Evolutionary conservation across 2,329 filamentous ascomycete genomes (phyloP).

Genomic region (Huntiella decipiens): DNA sequence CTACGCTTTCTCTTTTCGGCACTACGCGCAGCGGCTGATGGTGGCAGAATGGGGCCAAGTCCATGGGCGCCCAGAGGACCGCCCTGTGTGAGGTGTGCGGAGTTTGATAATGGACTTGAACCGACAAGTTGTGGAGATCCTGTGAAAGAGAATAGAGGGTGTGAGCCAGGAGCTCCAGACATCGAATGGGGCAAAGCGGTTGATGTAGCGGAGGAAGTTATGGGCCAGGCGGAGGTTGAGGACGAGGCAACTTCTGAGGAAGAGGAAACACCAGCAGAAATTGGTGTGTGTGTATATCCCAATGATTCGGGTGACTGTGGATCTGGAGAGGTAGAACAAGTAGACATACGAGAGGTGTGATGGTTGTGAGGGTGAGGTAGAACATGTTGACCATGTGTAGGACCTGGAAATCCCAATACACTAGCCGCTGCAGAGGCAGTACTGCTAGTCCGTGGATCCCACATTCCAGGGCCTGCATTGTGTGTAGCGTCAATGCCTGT

Average conservation of each 20-base stretch:
- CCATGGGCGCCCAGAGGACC: neutral
- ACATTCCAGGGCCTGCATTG: neutral
- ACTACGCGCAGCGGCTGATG: neutral
- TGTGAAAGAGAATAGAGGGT: neutral
- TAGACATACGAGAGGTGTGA: neutral
- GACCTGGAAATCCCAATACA: neutral
- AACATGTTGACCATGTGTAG: neutral
- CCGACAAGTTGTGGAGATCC: neutral
- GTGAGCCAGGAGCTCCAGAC: neutral
- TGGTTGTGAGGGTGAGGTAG: neutral
- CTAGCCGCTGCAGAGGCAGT: neutral
- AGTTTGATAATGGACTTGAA: neutral
- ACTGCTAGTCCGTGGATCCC: neutral
- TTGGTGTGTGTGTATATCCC: neutral
- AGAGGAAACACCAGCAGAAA: neutral
- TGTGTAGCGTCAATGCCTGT: neutral
- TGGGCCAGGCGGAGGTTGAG: neutral
- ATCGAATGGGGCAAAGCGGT: neutral
- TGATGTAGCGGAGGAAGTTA: neutral
- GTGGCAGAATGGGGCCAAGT: neutral
- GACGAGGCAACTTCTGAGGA: neutral
- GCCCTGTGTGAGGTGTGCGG: neutral
- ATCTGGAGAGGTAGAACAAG: neutral
- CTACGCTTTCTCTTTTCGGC: slow-evolving; percentile 11
- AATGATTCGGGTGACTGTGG: neutral